phyloP scores from a whole-genome alignment of 2,329 filamentous ascomycete genomes.

The Hirsutella thompsonii region DNA sequence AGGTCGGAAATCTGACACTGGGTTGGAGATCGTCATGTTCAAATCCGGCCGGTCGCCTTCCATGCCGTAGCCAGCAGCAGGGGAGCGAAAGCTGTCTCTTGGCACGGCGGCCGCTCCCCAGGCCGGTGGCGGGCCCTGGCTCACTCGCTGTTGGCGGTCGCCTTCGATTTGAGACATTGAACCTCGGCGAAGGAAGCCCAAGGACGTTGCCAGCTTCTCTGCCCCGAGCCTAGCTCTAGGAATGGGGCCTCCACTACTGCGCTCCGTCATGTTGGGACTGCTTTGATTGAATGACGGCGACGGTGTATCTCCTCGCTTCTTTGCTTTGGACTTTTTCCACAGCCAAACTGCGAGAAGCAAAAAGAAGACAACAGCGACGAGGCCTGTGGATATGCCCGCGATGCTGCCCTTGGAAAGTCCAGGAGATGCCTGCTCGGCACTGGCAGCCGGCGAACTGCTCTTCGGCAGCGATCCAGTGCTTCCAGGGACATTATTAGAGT shows the following conservation, averaged over 20 bases:
- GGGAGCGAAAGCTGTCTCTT: neutral
- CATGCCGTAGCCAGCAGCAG: too few relatives aligned
- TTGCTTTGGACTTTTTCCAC: conserved; percentile 27
- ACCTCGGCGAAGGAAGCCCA: conserved; percentile 1
- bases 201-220: neutral
- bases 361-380: conserved; percentile 26
- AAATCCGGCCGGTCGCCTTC: too few relatives aligned
- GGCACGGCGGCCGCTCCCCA: conserved; percentile 15
- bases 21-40: conserved; percentile 3
- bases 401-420: conserved; percentile 21
- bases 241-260: conserved; percentile 20
- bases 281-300: conserved; percentile 9
- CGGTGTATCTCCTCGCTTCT: conserved; percentile 5
- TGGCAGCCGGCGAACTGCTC: conserved; percentile 2
- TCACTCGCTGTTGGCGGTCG: conserved; percentile 5
- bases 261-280: conserved; percentile 10
- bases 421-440: conserved; percentile 3
- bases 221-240: conserved; percentile 20
- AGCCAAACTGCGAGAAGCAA: conserved; percentile 38
- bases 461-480: neutral
- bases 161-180: conserved; percentile 5
- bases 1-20: conserved; percentile 24
- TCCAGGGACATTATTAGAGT: neutral
- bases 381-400: conserved; percentile 38
- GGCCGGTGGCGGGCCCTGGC: conserved; percentile 41